Conservation (phyloP, 2,329 filamentous ascomycete genomes). For the Phialophora verrucosa region DNA sequence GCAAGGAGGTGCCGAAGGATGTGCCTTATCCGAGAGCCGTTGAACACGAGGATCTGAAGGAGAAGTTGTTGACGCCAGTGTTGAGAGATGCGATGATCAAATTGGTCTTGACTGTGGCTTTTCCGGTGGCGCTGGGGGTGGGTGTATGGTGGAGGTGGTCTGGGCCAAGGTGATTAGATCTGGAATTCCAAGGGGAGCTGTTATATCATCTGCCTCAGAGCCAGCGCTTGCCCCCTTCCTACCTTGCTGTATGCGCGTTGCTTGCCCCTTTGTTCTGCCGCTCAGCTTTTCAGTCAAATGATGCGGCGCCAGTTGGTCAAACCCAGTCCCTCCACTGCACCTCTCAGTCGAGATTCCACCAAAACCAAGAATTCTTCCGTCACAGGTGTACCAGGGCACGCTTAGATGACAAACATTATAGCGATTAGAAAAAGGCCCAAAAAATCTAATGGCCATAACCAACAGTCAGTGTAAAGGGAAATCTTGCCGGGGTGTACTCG, state of each 20-base stretch:
- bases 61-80: neutral
- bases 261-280: neutral
- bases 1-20: conserved; percentile 15
- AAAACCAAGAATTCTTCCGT: too few relatives aligned
- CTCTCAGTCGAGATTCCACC: neutral
- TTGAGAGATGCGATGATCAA: conserved; percentile 8
- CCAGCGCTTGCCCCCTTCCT: neutral
- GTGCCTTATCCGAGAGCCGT: conserved; percentile 4
- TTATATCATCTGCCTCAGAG: neutral
- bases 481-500: too few relatives aligned
- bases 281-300: neutral
- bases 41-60: conserved; percentile 9
- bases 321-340: neutral
- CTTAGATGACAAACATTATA: too few relatives aligned
- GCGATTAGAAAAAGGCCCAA: too few relatives aligned
- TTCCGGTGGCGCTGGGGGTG: neutral
- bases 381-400: too few relatives aligned
- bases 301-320: neutral
- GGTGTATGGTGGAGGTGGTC: conserved; percentile 10
- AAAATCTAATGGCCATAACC: too few relatives aligned
- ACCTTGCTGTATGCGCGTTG: neutral
- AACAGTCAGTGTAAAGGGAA: too few relatives aligned
- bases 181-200: neutral
- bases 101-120: conserved; percentile 7
- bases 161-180: neutral